phyloP scores from a whole-genome alignment of 75 land plant species.

The Cunninghamia lanceolata region DNA sequence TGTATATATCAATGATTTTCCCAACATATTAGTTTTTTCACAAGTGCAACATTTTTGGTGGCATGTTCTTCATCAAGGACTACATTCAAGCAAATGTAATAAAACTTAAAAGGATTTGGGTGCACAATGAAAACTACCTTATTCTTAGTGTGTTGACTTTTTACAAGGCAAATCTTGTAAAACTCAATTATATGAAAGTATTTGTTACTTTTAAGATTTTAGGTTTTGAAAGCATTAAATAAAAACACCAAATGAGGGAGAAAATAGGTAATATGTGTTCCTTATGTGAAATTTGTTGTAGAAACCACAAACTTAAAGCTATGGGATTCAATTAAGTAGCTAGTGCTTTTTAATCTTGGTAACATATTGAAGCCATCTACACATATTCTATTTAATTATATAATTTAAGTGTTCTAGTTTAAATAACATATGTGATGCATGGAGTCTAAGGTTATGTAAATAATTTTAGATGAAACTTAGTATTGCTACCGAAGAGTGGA shows the following conservation, averaged over 20 bases:
- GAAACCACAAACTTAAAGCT: neutral
- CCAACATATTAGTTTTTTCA: neutral
- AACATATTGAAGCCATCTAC: neutral
- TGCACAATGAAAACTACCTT: neutral
- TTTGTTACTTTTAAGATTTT: neutral
- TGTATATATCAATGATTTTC: neutral
- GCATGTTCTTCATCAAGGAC: neutral
- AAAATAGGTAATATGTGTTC: neutral
- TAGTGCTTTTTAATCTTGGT: neutral
- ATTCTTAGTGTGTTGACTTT: neutral
- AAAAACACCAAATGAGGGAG: conserved; percentile 3
- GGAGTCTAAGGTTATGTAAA: too few species aligned
- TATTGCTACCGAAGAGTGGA: too few species aligned
- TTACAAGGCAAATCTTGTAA: neutral
- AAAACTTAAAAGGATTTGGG: neutral
- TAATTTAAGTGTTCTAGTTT: too few species aligned
- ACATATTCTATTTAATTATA: too few species aligned
- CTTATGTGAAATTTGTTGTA: neutral
- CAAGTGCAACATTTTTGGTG: neutral
- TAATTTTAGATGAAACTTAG: too few species aligned
- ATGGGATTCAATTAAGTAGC: neutral
- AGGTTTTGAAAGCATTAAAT: neutral
- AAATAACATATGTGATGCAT: too few species aligned
- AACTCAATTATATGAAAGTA: neutral
- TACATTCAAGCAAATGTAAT: neutral